Percentiles rank a stretch among this genome's conserved stretches.
Conservation (phyloP, 768 basidiomycete genomes). For the Daedalea quercina region DNA sequence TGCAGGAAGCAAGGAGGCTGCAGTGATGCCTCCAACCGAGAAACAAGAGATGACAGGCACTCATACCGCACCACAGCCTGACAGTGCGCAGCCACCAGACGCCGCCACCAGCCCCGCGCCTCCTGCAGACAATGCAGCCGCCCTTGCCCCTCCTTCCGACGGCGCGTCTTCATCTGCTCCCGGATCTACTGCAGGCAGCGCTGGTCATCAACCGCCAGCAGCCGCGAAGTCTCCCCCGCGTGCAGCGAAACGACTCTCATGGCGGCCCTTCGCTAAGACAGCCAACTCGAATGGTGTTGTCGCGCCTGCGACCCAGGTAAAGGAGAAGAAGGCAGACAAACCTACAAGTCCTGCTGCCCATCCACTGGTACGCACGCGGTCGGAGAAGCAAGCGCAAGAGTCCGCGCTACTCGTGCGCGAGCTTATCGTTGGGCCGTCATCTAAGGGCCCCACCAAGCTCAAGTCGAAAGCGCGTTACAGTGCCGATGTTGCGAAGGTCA, state of each 20-base stretch:
- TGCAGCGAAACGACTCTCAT: background rate
- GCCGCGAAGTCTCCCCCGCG: background rate
- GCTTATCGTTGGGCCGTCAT: slow-evolving; percentile 57
- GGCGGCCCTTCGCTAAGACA: slow-evolving; percentile 1
- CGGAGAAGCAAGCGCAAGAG: slow-evolving; percentile 56
- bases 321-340: slow-evolving; percentile 6
- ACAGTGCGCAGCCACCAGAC: background rate
- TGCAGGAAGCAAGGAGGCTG: background rate
- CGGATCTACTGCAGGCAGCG: background rate
- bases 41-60: background rate
- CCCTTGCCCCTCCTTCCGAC: background rate
- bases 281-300: background rate
- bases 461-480: slow-evolving; percentile 25
- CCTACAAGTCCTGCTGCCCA: slow-evolving; percentile 1
- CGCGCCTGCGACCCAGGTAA: background rate
- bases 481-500: slow-evolving; percentile 51
- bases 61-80: background rate
- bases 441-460: slow-evolving; percentile 24
- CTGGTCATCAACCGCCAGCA: background rate
- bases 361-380: slow-evolving; percentile 20
- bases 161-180: background rate
- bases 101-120: background rate
- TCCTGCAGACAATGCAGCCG: background rate
- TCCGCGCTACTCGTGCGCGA: slow-evolving; percentile 58
- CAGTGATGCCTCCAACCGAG: background rate